phyloP scores from a whole-genome alignment of 2,329 filamentous ascomycete species.

The Coniochaeta sp. region DNA sequence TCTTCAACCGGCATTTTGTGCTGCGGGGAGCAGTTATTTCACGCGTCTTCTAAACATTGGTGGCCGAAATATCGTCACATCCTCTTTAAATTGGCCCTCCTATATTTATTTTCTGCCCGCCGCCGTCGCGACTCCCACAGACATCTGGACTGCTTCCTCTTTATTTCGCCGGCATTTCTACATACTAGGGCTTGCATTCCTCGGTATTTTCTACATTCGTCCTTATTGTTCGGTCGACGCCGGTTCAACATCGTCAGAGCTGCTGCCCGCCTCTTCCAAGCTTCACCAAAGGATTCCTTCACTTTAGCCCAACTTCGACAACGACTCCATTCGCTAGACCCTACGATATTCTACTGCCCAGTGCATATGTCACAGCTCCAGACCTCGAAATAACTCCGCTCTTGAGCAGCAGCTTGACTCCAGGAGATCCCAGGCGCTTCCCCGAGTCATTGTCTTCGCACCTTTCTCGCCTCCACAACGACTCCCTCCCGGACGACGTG shows the following conservation, averaged over 20 bases:
- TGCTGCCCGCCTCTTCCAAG: neutral
- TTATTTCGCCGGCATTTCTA: neutral
- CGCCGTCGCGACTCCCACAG: neutral
- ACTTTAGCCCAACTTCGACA: neutral
- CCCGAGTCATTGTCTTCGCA: neutral
- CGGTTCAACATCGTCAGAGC: neutral
- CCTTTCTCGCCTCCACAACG: neutral
- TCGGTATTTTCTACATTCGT: neutral
- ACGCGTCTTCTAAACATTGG: constrained; percentile 1
- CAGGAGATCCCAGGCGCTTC: neutral
- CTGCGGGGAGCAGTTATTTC: neutral
- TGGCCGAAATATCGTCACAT: constrained; percentile 1
- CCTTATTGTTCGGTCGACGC: neutral
- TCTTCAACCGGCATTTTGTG: neutral
- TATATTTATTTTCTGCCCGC: neutral
- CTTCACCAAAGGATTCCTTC: neutral
- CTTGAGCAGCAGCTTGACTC: neutral
- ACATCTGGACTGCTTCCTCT: neutral
- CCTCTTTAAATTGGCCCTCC: constrained; percentile 1
- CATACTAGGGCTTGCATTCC: neutral
- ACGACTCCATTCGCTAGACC: neutral
- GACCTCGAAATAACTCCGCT: neutral
- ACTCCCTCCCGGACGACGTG: neutral
- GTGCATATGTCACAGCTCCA: neutral
- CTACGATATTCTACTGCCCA: neutral